These are phyloP conservation scores for Diutina scorzettiae DNA, from an alignment of 1,139 yeast species.

Conservation along the genomic window DNA sequence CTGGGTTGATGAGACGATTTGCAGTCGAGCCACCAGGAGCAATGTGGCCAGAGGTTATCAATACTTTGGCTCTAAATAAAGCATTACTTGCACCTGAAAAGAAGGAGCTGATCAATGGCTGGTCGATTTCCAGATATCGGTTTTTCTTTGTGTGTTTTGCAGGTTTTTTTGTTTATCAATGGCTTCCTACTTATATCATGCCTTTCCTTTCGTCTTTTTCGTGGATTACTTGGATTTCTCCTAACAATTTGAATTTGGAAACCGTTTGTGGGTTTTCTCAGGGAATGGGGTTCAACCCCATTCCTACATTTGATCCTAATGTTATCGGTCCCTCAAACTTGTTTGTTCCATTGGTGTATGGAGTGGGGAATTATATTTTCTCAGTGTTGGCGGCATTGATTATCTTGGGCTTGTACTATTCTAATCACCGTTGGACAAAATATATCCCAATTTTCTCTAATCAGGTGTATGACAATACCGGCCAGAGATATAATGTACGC, in stretches of 20 bases:
- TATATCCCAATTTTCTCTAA: conserved; percentile 38
- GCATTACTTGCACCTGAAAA: conserved; percentile 34
- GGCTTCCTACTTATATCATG: conserved; percentile 46
- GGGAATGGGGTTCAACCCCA: conserved; percentile 50
- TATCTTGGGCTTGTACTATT: conserved; percentile 36
- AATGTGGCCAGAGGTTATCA: conserved; percentile 46
- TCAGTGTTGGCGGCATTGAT: conserved; percentile 20
- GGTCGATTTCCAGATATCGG: conserved; percentile 35
- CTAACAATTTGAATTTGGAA: conserved; percentile 40
- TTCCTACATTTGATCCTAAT: conserved; percentile 43
- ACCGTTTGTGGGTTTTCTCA: conserved; percentile 26
- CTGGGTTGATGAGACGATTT: conserved; percentile 28
- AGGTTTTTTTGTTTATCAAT: conserved; percentile 34
- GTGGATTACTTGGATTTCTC: conserved; percentile 57
- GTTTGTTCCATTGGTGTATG: conserved; percentile 22
- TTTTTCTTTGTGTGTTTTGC: conserved; percentile 28
- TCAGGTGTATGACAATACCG: conserved; percentile 31
- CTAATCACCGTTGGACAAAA: conserved; percentile 39
- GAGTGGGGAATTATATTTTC: conserved; percentile 14
- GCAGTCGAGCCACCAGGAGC: conserved; percentile 42
- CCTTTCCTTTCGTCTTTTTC: conserved; percentile 41
- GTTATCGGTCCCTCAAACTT: conserved; percentile 14
- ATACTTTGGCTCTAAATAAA: conserved; percentile 42
- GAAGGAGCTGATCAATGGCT: conserved; percentile 33
- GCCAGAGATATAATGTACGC: conserved; percentile 28